Base-by-base conservation (phyloP, 305 asterid species). In the Solanum hybrid region DNA sequence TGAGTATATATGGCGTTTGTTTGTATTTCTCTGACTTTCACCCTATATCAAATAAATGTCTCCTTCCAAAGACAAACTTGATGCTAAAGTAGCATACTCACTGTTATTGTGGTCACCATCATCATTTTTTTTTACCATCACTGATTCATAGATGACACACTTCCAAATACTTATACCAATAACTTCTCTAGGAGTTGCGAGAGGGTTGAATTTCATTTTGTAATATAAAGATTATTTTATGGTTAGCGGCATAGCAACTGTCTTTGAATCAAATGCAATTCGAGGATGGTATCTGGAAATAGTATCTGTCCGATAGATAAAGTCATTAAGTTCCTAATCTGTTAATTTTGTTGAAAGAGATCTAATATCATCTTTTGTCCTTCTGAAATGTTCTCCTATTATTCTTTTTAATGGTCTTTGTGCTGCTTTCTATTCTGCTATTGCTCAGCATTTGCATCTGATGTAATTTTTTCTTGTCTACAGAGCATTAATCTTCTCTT, bases 401-500 rank as follows among this genome's bases (percentile, higher is more conserved):
- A 85, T 4, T 32, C 24, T 51, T 56, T 32, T 77, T 34, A 19
- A 56, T 60, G 45, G 69, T 32, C 32, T 85, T 22, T 32, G 77
- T 32, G 19, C 10, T 60, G 42, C 38, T 31, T 60, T 64, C 77
- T 31, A 7, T 19, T 12, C 22, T 85, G 77, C 36, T 19, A 85
- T 32, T 34, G 22, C 51, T 90, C 91, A 77, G 86, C 79, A 86
- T 69, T 89, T 78, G 88, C 86, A 56, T 90, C 14, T 94, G 60
- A 88, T 76, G 35, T 85, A 66, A 60, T 88, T 88, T 89, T 32
- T 31, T 92, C 82, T 56, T 87, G 37, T 92, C 92, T 91, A 89
- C 96, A 96, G 99, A 92, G 94, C 94, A 94, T 95, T 89, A 97
- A 96, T 90, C 92, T 97, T 71, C 92, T 97, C 89, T 90, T 95